Conservation (phyloP, 129 eudicot genomes). For the Flaveria linearis region DNA sequence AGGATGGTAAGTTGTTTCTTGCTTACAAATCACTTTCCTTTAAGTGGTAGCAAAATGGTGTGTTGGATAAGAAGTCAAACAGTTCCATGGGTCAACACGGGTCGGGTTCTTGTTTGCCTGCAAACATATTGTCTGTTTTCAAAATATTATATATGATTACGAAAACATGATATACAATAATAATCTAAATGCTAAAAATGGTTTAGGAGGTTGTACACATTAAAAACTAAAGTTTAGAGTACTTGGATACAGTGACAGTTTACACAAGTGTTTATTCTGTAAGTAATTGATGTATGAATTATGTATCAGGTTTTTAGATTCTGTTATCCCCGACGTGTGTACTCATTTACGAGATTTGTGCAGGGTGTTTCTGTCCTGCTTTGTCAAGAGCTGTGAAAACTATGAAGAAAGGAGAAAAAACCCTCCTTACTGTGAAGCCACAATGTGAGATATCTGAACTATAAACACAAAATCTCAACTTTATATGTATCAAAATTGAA, state of each 20-base stretch:
- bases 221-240: too few relatives aligned
- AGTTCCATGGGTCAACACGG: too few relatives aligned
- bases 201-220: background rate
- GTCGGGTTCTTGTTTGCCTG: background rate
- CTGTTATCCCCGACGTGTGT: background rate
- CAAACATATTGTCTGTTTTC: background rate
- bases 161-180: background rate
- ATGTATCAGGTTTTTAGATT: background rate
- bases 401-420: slow-evolving; percentile 78
- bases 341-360: background rate
- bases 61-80: too few relatives aligned
- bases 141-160: background rate
- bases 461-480: background rate
- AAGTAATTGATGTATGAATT: too few relatives aligned
- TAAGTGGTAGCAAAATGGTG: background rate
- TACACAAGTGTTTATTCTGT: too few relatives aligned
- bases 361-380: slow-evolving; percentile 77
- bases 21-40: background rate
- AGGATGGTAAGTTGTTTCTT: slow-evolving; percentile 43
- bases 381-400: slow-evolving; percentile 71
- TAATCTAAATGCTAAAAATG: background rate
- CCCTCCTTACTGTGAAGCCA: slow-evolving; percentile 37
- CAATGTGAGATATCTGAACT: slow-evolving; percentile 34
- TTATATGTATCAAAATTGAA: background rate
- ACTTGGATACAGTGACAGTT: too few relatives aligned